Evolutionary conservation across 768 basidiomycete genomes (phyloP).

Genomic region (Sarcomyxa edulis): DNA sequence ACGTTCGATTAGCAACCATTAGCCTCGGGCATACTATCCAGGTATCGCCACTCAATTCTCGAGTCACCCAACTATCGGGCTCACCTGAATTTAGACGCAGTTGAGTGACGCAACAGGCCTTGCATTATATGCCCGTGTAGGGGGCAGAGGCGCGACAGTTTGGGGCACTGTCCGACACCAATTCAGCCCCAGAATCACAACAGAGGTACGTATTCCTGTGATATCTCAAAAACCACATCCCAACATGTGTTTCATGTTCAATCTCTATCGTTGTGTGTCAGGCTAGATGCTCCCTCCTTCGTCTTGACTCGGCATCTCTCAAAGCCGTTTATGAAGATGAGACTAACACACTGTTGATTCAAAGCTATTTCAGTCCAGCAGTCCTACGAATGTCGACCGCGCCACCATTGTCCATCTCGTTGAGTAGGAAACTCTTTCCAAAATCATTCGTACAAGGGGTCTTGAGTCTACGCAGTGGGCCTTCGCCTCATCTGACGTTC

Average conservation of each 20-base stretch:
- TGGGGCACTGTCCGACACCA: constrained; percentile 74
- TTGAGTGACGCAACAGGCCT: too few relatives aligned
- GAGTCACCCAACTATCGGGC: too few relatives aligned
- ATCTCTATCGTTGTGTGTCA: constrained; percentile 19
- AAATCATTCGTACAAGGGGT: constrained; percentile 41
- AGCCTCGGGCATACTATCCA: constrained; percentile 38
- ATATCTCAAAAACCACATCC: constrained; percentile 10
- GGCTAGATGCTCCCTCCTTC: constrained; percentile 34
- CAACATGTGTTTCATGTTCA: constrained; percentile 11
- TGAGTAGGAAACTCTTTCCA: constrained; percentile 48
- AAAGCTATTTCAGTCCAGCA: not conserved
- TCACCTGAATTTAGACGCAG: too few relatives aligned
- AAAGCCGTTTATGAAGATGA: constrained; percentile 44
- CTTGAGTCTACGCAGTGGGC: constrained; percentile 31
- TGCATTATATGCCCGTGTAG: too few relatives aligned
- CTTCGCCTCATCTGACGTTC: constrained; percentile 32
- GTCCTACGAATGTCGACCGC: constrained; percentile 14
- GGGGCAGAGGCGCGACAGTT: too few relatives aligned
- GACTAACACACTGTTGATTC: constrained; percentile 36
- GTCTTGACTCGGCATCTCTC: constrained; percentile 34
- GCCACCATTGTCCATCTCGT: constrained; percentile 37
- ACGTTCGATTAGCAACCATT: constrained; percentile 27
- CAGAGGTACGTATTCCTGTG: constrained; percentile 31
- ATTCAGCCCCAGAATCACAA: constrained; percentile 56
- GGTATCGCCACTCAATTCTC: constrained; percentile 25